Evolutionary conservation across 1,284 basidiomycete species (phyloP).

Genomic region (Sphaerobolus stellatus): DNA sequence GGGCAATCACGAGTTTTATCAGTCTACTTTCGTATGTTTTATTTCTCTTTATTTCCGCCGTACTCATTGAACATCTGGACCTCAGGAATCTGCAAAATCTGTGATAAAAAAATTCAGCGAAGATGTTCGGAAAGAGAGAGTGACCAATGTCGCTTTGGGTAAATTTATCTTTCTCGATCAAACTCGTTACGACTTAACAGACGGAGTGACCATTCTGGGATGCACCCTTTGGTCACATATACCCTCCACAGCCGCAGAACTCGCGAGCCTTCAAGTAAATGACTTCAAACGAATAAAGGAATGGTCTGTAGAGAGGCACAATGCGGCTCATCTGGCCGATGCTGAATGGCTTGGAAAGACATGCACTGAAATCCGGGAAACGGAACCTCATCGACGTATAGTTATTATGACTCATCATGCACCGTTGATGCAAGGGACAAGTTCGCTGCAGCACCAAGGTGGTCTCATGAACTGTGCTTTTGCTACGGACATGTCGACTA

Average conservation of each 20-base stretch:
- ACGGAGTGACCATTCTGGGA: constrained; percentile 15
- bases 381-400: constrained; percentile 30
- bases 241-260: constrained; percentile 24
- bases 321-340: constrained; percentile 28
- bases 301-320: constrained; percentile 26
- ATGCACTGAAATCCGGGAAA: constrained; percentile 23
- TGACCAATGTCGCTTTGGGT: too few relatives aligned
- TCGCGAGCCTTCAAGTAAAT: constrained; percentile 25
- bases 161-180: constrained; percentile 17
- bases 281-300: constrained; percentile 33
- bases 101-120: too few relatives aligned
- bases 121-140: too few relatives aligned
- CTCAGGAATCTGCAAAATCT: too few relatives aligned
- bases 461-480: constrained; percentile 31
- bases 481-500: constrained; percentile 31
- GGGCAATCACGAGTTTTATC: constrained; percentile 1
- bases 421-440: constrained; percentile 34
- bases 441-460: constrained; percentile 27
- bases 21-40: not conserved
- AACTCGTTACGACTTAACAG: constrained; percentile 10
- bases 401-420: constrained; percentile 40
- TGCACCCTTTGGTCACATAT: constrained; percentile 41
- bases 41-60: too few relatives aligned
- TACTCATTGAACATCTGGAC: too few relatives aligned
- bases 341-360: constrained; percentile 32